phyloP scores from a whole-genome alignment of 495 filamentous ascomycete genomes.

The Parathielavia hyrcaniae region DNA sequence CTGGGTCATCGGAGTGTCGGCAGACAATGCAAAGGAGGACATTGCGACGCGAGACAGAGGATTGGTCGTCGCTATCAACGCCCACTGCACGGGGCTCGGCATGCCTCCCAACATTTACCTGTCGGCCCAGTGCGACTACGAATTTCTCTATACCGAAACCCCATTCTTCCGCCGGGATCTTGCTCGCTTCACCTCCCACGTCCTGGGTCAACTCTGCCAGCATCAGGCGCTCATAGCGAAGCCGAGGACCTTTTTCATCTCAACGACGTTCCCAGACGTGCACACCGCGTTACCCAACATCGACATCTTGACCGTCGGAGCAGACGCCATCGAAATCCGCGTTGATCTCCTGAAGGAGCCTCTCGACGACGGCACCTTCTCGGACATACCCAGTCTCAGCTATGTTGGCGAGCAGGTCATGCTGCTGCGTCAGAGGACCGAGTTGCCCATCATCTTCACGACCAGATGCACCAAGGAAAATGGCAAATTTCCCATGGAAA shows the following conservation, averaged over 20 bases:
- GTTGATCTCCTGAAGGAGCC: conserved; percentile 77
- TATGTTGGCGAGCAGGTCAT: conserved; percentile 83
- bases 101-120: conserved; percentile 59
- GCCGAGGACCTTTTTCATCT: conserved; percentile 71
- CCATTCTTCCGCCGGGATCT: conserved; percentile 70
- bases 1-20: conserved; percentile 53
- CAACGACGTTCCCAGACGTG: conserved; percentile 80
- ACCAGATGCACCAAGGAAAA: conserved; percentile 74
- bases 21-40: conserved; percentile 47
- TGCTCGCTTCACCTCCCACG: conserved; percentile 67
- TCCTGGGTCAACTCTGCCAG: conserved; percentile 66
- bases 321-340: conserved; percentile 75
- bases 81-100: conserved; percentile 63
- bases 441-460: conserved; percentile 81
- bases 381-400: conserved; percentile 63
- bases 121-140: conserved; percentile 64
- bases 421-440: conserved; percentile 72
- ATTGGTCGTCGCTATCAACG: conserved; percentile 58
- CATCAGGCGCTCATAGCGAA: conserved; percentile 71
- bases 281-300: conserved; percentile 76
- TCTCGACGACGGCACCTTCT: conserved; percentile 48
- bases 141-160: conserved; percentile 69
- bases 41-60: conserved; percentile 47
- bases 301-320: conserved; percentile 76
- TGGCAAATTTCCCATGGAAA: conserved; percentile 74